Base-by-base conservation (phyloP, 441 rosid species). In the Euphorbia celastroides region DNA sequence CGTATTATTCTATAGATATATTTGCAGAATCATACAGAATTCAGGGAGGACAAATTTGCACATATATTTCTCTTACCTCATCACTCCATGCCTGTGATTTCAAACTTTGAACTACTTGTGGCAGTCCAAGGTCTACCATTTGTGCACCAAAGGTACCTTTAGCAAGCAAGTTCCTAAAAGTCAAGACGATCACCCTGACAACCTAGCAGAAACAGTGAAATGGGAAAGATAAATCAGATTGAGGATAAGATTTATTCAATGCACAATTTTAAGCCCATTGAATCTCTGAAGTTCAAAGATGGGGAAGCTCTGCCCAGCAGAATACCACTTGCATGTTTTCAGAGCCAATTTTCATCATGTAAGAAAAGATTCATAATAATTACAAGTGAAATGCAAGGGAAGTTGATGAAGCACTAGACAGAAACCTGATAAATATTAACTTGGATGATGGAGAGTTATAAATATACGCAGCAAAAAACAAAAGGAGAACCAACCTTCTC, bases 1-100 rank as follows among this genome's bases (percentile, higher is more conserved):
- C 51, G n/a, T 46, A 19, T 23, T n/a, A 28, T n/a, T 36, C 14
- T 38, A 38, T 5, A 27, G 14, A 57, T 2, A 22, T 34, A 54
- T 20, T 8, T 26, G 42, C 66, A 69, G 64, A 36, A 54, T 20
- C 51, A 34, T 2, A 20, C 34, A 20, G 52, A 27, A 26, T 17
- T 28, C 16, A n/a, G 26, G n/a, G 62, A 34, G 54, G 54, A 46
- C 28, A 46, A 54, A 17, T 22, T 51, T 44, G 51, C 52, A 46
- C 5, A 17, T 58, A 22, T 42, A 60, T 26, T 62, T 42, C 70
- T 73, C 80, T 86, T 72, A 90, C 99, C 92, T 92, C 97, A 70
- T 95, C 99, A 80, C 95, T 92, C 99, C 99, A 95, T 67, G 99
- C 96, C 77, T 95, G 97, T 23, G 96, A 69, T 82, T 92, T 92